Evolutionary conservation across 495 filamentous ascomycete genomes (phyloP).

Genomic region (Lasiosphaeriaceae sp.): DNA sequence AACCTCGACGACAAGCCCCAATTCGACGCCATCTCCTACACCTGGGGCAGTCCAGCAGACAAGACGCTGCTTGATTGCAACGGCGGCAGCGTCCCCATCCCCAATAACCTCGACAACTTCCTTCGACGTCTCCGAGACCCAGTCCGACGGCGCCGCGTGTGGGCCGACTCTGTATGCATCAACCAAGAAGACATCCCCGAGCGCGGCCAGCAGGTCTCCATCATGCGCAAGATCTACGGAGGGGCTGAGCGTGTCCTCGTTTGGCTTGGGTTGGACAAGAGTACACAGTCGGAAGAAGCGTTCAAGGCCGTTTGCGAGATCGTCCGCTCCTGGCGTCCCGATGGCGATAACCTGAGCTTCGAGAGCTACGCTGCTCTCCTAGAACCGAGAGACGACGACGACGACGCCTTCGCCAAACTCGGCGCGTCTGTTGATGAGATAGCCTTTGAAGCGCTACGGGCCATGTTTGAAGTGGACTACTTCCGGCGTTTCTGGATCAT

Average conservation of each 20-base stretch:
- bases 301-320: conserved; percentile 9
- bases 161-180: conserved; percentile 25
- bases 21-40: conserved; percentile 19
- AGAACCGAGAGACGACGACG: conserved; percentile 3
- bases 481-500: conserved; percentile 14
- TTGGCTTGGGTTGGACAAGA: conserved; percentile 9
- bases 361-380: conserved; percentile 1
- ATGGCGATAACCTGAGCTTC: conserved; percentile 2
- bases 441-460: conserved; percentile 3
- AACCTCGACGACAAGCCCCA: conserved; percentile 8
- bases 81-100: conserved; percentile 2
- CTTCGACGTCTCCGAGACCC: conserved; percentile 7
- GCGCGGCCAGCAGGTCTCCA: conserved; percentile 23
- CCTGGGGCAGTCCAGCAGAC: conserved; percentile 16
- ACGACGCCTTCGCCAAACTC: neutral
- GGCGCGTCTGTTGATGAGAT: neutral
- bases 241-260: conserved; percentile 11
- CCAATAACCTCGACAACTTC: conserved; percentile 8
- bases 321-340: conserved; percentile 8
- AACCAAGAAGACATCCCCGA: conserved; percentile 24
- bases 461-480: conserved; percentile 7
- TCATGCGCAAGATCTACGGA: conserved; percentile 17
- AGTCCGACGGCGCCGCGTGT: conserved; percentile 5
- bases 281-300: neutral
- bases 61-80: conserved; percentile 7